A percentile compares a stretch with the other conserved stretches of the same genome.
Evolutionary conservation across 495 filamentous ascomycete species (phyloP).

Genomic region (Parmelia sp.): DNA sequence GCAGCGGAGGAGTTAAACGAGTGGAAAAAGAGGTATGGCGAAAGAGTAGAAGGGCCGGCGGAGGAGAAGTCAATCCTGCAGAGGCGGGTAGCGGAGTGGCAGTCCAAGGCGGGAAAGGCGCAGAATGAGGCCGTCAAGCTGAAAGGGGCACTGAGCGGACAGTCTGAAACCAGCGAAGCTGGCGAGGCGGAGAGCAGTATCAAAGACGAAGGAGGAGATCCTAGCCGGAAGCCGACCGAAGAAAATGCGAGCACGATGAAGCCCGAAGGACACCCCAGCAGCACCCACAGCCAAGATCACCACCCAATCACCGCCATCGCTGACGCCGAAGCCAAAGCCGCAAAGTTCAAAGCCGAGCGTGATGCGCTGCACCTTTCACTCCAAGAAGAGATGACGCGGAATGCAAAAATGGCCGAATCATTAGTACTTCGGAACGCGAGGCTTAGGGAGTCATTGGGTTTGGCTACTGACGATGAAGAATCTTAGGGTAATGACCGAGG

Average conservation of each 20-base stretch:
- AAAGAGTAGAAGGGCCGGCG: not conserved
- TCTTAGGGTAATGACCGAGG: too few relatives aligned
- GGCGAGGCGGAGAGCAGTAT: not conserved
- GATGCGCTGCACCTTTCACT: too few relatives aligned
- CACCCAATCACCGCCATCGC: not conserved
- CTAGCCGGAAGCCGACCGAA: too few relatives aligned
- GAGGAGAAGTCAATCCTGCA: not conserved
- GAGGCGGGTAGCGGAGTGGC: not conserved
- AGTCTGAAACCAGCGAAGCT: not conserved
- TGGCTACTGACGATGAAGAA: too few relatives aligned
- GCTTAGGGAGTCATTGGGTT: too few relatives aligned
- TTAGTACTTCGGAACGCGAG: too few relatives aligned
- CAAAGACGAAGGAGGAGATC: not conserved
- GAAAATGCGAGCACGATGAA: too few relatives aligned
- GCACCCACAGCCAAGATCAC: not conserved
- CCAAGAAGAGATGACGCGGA: too few relatives aligned
- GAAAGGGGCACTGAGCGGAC: not conserved
- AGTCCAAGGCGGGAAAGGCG: not conserved
- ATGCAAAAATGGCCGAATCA: too few relatives aligned
- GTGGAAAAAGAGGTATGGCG: not conserved
- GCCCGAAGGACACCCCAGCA: too few relatives aligned
- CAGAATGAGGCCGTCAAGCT: not conserved
- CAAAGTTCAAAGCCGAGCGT: not conserved
- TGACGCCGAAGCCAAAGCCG: not conserved
- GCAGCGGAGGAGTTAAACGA: not conserved